Conservation (phyloP, 1,284 basidiomycete genomes). For the Albatrellus sp. region DNA sequence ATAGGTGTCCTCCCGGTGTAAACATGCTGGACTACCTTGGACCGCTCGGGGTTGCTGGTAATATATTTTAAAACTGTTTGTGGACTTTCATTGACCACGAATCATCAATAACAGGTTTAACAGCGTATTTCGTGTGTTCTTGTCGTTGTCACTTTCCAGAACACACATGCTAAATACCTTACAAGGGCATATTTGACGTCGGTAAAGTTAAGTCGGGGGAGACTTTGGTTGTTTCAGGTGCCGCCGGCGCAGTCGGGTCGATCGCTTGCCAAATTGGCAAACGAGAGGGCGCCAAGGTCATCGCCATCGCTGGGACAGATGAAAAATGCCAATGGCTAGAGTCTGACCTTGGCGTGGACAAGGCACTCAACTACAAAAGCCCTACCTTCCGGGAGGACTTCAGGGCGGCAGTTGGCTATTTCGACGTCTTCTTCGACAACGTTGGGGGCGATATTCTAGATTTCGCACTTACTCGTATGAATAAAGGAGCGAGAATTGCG, state of each 20-base stretch:
- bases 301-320: constrained; percentile 68
- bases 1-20: constrained; percentile 40
- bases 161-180: neutral
- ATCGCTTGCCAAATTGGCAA: constrained; percentile 72
- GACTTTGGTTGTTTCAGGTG: constrained; percentile 76
- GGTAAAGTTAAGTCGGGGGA: constrained; percentile 74
- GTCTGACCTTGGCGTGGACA: constrained; percentile 71
- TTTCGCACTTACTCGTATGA: constrained; percentile 60
- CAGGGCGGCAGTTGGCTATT: constrained; percentile 43
- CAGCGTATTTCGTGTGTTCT: constrained; percentile 65
- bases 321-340: constrained; percentile 82
- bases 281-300: constrained; percentile 63
- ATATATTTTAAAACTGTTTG: neutral
- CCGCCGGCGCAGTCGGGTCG: constrained; percentile 79
- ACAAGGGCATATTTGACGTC: constrained; percentile 73
- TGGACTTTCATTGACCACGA: neutral
- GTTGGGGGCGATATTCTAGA: constrained; percentile 81
- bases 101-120: constrained; percentile 40
- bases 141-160: neutral
- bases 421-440: constrained; percentile 83
- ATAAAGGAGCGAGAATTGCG: constrained; percentile 67
- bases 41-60: constrained; percentile 40
- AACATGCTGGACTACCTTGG: constrained; percentile 67
- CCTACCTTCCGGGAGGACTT: constrained; percentile 34
- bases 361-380: constrained; percentile 77